phyloP scores from a whole-genome alignment of 1,284 basidiomycete species.

The Boletus smithii region DNA sequence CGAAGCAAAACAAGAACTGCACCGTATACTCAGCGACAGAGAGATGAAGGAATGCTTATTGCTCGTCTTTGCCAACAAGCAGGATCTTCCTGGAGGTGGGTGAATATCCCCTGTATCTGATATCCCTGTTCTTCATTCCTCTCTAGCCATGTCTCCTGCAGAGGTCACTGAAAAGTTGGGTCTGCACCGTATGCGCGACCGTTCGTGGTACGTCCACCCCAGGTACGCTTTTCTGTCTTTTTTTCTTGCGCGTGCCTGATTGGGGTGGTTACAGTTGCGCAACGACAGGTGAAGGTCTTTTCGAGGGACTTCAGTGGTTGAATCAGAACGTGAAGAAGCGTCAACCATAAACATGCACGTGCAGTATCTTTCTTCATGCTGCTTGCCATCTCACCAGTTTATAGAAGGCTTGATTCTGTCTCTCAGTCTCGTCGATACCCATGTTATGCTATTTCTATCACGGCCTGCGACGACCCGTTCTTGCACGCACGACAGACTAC shows the following conservation, averaged over 20 bases:
- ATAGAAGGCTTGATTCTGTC: constrained; percentile 11
- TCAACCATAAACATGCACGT: constrained; percentile 50
- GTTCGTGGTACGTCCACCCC: constrained; percentile 98
- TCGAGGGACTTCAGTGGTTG: constrained; percentile 94
- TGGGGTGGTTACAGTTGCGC: constrained; percentile 62
- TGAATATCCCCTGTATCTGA: constrained; percentile 26
- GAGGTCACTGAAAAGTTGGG: constrained; percentile 98
- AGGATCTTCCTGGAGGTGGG: constrained; percentile 93
- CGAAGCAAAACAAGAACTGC: constrained; percentile 94
- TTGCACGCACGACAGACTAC: constrained; percentile 38
- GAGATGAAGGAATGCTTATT: constrained; percentile 98
- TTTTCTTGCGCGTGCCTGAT: constrained; percentile 12
- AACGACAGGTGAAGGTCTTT: constrained; percentile 93
- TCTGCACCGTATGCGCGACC: constrained; percentile 91
- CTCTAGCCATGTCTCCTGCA: constrained; percentile 89
- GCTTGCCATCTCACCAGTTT: constrained; percentile 23
- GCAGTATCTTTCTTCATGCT: constrained; percentile 9
- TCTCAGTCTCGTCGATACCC: constrained; percentile 32
- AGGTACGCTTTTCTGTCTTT: constrained; percentile 56
- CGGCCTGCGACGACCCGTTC: constrained; percentile 32
- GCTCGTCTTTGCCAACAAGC: constrained; percentile 99
- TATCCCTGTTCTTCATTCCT: constrained; percentile 6
- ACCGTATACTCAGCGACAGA: constrained; percentile 93
- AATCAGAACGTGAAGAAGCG: constrained; percentile 94
- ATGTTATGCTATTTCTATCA: constrained; percentile 37